Base-by-base conservation (phyloP, 2,329 filamentous ascomycete genomes). In the Exophiala sp. region DNA sequence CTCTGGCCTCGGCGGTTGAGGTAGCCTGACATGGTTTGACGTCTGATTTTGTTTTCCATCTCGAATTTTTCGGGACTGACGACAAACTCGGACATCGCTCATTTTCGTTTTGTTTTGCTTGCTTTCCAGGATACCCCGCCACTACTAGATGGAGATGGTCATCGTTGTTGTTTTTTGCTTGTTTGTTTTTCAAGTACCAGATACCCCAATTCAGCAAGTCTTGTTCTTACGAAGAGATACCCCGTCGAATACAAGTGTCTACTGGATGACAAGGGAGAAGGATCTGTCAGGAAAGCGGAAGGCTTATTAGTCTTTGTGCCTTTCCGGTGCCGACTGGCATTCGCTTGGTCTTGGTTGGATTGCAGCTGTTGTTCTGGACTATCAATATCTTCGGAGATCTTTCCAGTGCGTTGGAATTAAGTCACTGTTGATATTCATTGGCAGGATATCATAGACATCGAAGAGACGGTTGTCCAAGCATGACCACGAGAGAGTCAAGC, bases 1-100 rank as follows among this genome's bases (percentile, higher is more conserved):
- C 59, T 64, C 62, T 64, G 62, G 61, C 59, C 62, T 64, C 62
- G 57, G 53, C 39, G 46, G 52, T 57, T 59, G 55, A 59, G 60
- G 57, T 59, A 47, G 54, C 53, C 8, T 49, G 57, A 52, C 48
- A 51, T 52, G 47, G 50, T 45, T 47, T 32, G 52, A 42, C 41
- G n/a, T 50, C 43, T 43, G 42, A 36, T 52, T 49, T 46, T 45
- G 52, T 51, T 52, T 46, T 18, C 46, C 24, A 53, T 48, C 52
- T 41, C 41, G 12, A 8, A 50, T 14, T 48, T 33, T 47, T 38
- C 16, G 24, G 20, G 39, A 56, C 42, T 56, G 53, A 61, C 58
- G 55, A 55, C 55, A 58, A 61, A 61, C 58, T 58, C 58, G 55
- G 48, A 57, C 58, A 58, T 35, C 58, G 52, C 52, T 61, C 58